A percentile compares a stretch with the other conserved stretches of the same genome.
phyloP scores from a whole-genome alignment of 108 stramenopile genomes.

The Aurantiochytrium sp. region DNA sequence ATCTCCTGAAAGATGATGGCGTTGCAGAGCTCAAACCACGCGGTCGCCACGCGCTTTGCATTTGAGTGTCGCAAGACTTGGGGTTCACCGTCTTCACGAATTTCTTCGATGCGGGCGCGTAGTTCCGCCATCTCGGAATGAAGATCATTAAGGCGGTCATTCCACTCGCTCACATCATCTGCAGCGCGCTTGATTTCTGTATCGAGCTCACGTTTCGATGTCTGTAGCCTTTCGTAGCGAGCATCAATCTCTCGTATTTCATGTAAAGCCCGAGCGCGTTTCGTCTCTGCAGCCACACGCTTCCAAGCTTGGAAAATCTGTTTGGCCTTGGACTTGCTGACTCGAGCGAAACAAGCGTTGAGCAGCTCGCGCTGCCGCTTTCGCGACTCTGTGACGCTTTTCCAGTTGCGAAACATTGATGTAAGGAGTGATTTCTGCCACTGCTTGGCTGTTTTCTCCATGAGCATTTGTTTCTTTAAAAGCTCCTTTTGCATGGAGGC shows the following conservation, averaged over 20 bases:
- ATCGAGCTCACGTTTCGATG: not conserved
- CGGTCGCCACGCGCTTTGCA: not conserved
- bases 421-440: not conserved
- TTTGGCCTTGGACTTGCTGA: not conserved
- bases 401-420: conserved; percentile 1
- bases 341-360: not conserved
- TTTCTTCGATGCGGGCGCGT: not conserved
- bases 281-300: not conserved
- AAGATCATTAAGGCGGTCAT: not conserved
- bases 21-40: not conserved
- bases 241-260: not conserved
- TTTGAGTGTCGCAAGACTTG: not conserved
- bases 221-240: not conserved
- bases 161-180: not conserved
- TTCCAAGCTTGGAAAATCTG: not conserved
- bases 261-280: not conserved
- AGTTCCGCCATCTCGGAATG: not conserved
- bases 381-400: not conserved
- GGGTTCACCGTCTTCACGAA: not conserved
- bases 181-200: not conserved
- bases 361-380: conserved; percentile 2
- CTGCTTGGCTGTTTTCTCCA: not conserved
- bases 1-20: not conserved
- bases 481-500: not conserved
- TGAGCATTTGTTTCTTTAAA: not conserved